Base-by-base conservation (phyloP, 768 basidiomycete species). In the Mycena albidolilacea region DNA sequence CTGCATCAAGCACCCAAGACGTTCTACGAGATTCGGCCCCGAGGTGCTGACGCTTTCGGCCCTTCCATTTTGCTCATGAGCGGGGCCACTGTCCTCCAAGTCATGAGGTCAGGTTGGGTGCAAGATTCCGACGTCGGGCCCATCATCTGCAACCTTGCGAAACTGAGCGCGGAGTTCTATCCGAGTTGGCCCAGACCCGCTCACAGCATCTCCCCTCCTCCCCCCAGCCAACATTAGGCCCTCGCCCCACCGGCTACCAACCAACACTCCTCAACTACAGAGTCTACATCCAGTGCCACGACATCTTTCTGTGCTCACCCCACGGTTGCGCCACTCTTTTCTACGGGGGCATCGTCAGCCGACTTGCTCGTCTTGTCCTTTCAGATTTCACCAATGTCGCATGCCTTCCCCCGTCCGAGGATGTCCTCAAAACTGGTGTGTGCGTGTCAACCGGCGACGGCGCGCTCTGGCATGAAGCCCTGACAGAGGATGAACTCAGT, bases 11-110 rank as follows among this genome's bases (percentile, higher is more conserved):
- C n/a, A n/a, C n/a, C n/a, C n/a, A n/a, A n/a, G n/a, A n/a, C n/a
- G n/a, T n/a, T n/a, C n/a, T n/a, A n/a, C n/a, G n/a, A n/a, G n/a
- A n/a, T n/a, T n/a, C n/a, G n/a, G n/a, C n/a, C n/a, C n/a, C n/a
- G n/a, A n/a, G n/a, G n/a, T n/a, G n/a, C n/a, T n/a, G n/a, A n/a
- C n/a, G 62, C 30, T 39, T 64, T 54, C 43, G 21, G 55, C 23
- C 69, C 69, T 10, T 46, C 54, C n/a, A 63, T 73, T 46, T 15
- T 68, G n/a, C 55, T 69, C 58, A 61, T 21, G 72, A n/a, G n/a
- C n/a, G n/a, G n/a, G n/a, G n/a, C 72, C 46, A 58, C 71, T 10
- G 71, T 57, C 8, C 71, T 73, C 11, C 66, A 67, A 62, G 41
- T 58, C 11, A 21, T 73, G 5, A 50, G 71, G 30, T 57, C 66